phyloP scores from a whole-genome alignment of 345 rosid genomes.

The Citrus australasica region DNA sequence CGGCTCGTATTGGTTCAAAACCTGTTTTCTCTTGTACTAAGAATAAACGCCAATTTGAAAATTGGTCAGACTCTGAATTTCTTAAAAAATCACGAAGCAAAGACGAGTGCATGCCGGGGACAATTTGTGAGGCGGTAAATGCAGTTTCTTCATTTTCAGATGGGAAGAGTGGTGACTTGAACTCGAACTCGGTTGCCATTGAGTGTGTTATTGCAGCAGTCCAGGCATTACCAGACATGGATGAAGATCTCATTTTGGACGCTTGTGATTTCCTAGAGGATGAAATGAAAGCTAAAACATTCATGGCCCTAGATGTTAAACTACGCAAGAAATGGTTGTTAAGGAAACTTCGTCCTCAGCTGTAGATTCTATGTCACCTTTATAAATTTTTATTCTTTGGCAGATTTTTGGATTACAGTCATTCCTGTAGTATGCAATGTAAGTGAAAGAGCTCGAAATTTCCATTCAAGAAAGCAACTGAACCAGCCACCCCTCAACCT shows the following conservation, averaged over 20 bases:
- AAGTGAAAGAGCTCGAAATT: too few species aligned
- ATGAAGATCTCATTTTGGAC: slow-evolving; percentile 80
- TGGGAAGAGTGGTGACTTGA: slow-evolving; percentile 30
- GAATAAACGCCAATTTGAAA: slow-evolving; percentile 44
- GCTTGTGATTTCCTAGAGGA: slow-evolving; percentile 90
- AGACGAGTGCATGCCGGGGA: slow-evolving; percentile 20
- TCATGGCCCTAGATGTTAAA: slow-evolving; percentile 71
- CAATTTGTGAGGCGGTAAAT: slow-evolving; percentile 26
- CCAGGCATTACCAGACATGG: slow-evolving; percentile 77
- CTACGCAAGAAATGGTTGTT: slow-evolving; percentile 74
- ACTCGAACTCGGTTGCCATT: slow-evolving; percentile 32
- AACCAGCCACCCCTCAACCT: too few species aligned
- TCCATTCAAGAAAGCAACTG: too few species aligned
- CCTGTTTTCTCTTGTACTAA: slow-evolving; percentile 24
- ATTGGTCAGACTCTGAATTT: slow-evolving; percentile 20
- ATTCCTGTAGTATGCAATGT: too few species aligned
- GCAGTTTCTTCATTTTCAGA: slow-evolving; percentile 33
- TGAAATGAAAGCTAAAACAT: slow-evolving; percentile 73
- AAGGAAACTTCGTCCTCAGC: slow-evolving; percentile 66
- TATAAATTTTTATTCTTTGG: background rate
- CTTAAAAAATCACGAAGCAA: slow-evolving; percentile 36
- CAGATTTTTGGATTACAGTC: background rate
- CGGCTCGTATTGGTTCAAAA: slow-evolving; percentile 17
- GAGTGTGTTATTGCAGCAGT: slow-evolving; percentile 64
- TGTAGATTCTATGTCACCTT: background rate